Percentiles rank a stretch among this genome's conserved stretches.
These are phyloP conservation scores for Fallopia convolvulus DNA, from an alignment of 148 eudicot species.

Conservation along the genomic window DNA sequence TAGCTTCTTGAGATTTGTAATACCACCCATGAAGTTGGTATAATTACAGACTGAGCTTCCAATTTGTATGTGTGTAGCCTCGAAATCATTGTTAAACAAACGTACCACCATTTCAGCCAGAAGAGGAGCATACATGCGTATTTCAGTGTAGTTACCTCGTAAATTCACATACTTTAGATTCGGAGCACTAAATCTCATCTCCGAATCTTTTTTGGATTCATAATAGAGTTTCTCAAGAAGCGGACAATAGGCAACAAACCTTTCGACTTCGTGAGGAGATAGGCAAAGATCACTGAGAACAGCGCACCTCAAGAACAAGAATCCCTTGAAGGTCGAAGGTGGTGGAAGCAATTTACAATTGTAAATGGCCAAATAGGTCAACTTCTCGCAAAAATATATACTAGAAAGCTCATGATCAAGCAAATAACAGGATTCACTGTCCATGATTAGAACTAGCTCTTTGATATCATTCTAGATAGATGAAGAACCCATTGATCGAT, in stretches of 20 bases:
- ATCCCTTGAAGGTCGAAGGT: slow-evolving; percentile 34
- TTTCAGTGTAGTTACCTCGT: slow-evolving; percentile 58
- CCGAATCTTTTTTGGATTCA: slow-evolving; percentile 18
- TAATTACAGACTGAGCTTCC: too few relatives aligned
- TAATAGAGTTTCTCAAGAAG: slow-evolving; percentile 49
- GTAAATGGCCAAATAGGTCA: slow-evolving; percentile 51
- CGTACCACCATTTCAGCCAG: background rate
- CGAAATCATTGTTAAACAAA: slow-evolving; percentile 32
- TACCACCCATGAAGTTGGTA: too few relatives aligned
- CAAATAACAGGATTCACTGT: too few relatives aligned
- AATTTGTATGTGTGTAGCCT: slow-evolving; percentile 28
- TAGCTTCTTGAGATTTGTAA: too few relatives aligned
- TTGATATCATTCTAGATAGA: slow-evolving; percentile 50
- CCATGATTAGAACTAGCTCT: slow-evolving; percentile 46
- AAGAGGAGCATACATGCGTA: slow-evolving; percentile 42
- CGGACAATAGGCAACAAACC: slow-evolving; percentile 45
- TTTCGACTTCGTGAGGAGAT: slow-evolving; percentile 42
- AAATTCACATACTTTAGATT: slow-evolving; percentile 48
- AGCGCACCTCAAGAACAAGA: slow-evolving; percentile 37
- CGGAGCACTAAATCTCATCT: slow-evolving; percentile 54
- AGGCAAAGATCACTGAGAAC: slow-evolving; percentile 49
- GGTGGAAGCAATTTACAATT: slow-evolving; percentile 71
- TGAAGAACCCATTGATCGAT: slow-evolving; percentile 70
- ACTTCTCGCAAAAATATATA: slow-evolving; percentile 37
- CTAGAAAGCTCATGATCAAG: slow-evolving; percentile 22